Base-by-base conservation (phyloP, 176 grass and related monocot genomes). In the Eleusine coracana region DNA sequence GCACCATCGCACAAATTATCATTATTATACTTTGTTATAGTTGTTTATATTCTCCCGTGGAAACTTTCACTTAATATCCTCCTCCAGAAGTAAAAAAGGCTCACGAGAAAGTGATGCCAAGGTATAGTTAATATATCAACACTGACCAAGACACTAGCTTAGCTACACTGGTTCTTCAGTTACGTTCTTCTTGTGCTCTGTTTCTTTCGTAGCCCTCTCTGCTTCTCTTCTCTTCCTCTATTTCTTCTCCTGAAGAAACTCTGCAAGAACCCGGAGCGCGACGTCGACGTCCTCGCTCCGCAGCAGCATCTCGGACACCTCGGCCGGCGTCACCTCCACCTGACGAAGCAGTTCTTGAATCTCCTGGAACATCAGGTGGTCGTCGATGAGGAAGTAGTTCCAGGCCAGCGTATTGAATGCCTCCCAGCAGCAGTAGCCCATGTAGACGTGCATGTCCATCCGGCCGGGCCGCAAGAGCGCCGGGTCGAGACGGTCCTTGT, bases 361-460 rank as follows among this genome's bases (percentile, higher is more conserved):
- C 34, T 36, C 51, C 6, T 20, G 21, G 25, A 65, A 89, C 46
- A 74, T 27, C 0, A 3, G 1, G 51, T 81, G 91, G 5, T 20
- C 36, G 25, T 73, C 10, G 12, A 84, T n/a, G 37, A 68, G 71
- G 38, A 87, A 58, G 80, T 89, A 92, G 78, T 92, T 89, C 34
- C 37, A 13, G 49, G 76, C 69, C 4, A 92, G 72, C 29, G 89
- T 81, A 84, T 64, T 87, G 75, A 87, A 82, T 0, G 84, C 45
- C 45, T 89, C 80, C 16, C 75, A 76, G 36, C 73, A 16, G 27
- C 87, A 92, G 56, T 89, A 78, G 2, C 54, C 78, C 84, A 89
- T 80, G 74, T 92, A 28, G 48, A 92, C 42, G 80, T 89, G 90
- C 84, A 71, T 89, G 80, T 92, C 87, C 90, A 92, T 89, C 70